A percentile compares a stretch with the other conserved stretches of the same genome.
phyloP scores from a whole-genome alignment of 306 rosid genomes.

The Vigna radiata region DNA sequence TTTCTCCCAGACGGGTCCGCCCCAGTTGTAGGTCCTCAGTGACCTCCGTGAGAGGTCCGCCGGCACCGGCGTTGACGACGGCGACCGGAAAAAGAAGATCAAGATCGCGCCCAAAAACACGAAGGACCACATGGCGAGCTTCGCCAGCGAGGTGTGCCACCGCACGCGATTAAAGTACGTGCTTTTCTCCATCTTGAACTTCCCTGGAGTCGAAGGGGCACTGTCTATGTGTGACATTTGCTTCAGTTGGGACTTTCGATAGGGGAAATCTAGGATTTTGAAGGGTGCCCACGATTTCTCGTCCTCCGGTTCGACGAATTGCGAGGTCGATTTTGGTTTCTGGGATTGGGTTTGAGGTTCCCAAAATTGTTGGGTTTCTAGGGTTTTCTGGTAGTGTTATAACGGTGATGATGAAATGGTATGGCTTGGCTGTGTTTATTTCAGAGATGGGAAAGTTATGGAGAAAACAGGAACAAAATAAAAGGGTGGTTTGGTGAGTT shows the following conservation, averaged over 20 bases:
- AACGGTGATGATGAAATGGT: constrained; percentile 25
- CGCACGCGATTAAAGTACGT: constrained; percentile 73
- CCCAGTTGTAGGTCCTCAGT: constrained; percentile 75
- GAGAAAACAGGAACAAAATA: constrained; percentile 24
- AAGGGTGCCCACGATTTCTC: constrained; percentile 45
- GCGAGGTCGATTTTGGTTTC: constrained; percentile 26
- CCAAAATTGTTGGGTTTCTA: constrained; percentile 40
- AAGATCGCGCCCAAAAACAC: constrained; percentile 79
- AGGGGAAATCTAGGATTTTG: constrained; percentile 42
- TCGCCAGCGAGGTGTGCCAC: constrained; percentile 79
- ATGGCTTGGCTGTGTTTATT: constrained; percentile 21
- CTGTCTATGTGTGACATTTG: constrained; percentile 81
- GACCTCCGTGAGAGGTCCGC: constrained; percentile 86
- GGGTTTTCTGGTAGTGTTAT: constrained; percentile 42
- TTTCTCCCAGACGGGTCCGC: constrained; percentile 94
- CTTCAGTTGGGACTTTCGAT: constrained; percentile 60
- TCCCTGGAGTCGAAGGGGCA: constrained; percentile 91
- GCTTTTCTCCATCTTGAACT: constrained; percentile 90
- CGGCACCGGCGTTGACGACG: constrained; percentile 55
- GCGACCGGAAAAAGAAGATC: constrained; percentile 80
- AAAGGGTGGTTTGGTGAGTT: constrained; percentile 29
- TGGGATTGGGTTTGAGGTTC: background rate
- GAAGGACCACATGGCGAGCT: constrained; percentile 83
- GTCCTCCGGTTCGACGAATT: constrained; percentile 18
- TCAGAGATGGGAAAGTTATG: constrained; percentile 43